A percentile compares a stretch with the other conserved stretches of the same genome.
Conservation (phyloP, 495 filamentous ascomycete species). For the Poronia punctata region DNA sequence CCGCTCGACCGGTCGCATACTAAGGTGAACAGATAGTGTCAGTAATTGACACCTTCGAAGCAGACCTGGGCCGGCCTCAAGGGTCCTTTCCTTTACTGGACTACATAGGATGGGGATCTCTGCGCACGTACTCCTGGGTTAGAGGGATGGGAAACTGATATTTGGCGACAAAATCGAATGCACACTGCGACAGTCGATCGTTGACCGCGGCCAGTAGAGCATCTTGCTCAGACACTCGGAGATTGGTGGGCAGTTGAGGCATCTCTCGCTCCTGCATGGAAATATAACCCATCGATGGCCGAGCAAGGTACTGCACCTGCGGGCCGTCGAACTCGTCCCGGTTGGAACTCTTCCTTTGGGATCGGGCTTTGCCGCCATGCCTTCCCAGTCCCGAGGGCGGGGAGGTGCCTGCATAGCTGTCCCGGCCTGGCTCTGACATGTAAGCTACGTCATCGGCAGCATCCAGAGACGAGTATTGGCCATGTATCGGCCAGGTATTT, state of each 20-base stretch:
- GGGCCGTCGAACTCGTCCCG: constrained; percentile 86
- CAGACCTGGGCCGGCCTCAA: too few relatives aligned
- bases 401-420: constrained; percentile 30
- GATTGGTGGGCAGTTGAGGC: constrained; percentile 73
- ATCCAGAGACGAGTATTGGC: constrained; percentile 39
- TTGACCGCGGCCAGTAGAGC: constrained; percentile 71
- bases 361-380: constrained; percentile 45
- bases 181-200: constrained; percentile 74
- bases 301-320: constrained; percentile 62
- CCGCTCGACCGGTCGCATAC: constrained; percentile 67
- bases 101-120: neutral
- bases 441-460: constrained; percentile 43
- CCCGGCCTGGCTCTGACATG: constrained; percentile 38
- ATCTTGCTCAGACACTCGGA: constrained; percentile 78
- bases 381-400: constrained; percentile 33
- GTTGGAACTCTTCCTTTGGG: constrained; percentile 69
- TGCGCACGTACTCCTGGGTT: constrained; percentile 46
- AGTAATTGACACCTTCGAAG: too few relatives aligned
- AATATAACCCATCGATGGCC: constrained; percentile 56
- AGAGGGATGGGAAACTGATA: constrained; percentile 84
- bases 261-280: constrained; percentile 71
- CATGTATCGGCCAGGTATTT: constrained; percentile 38
- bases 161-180: constrained; percentile 82
- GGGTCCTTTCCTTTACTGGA: too few relatives aligned
- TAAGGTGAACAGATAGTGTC: too few relatives aligned